Base-by-base conservation (phyloP, 2,329 filamentous ascomycete genomes). In the Phyllosticta citriasiana region DNA sequence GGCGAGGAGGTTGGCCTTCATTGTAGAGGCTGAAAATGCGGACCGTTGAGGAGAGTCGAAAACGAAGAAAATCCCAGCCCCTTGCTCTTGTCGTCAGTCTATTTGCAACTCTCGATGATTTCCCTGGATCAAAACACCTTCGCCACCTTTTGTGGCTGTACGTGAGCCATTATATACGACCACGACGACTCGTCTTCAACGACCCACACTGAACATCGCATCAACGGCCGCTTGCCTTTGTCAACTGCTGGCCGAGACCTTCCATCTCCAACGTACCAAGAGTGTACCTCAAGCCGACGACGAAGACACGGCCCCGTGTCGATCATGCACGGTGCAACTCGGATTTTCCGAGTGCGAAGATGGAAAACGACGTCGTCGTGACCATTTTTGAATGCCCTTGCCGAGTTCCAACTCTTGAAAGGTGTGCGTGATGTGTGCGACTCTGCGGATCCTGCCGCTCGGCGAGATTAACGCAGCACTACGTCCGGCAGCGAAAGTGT, bases 1-100 rank as follows among this genome's bases (percentile, higher is more conserved):
- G 9, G 50, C 51, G 24, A 58, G n/a, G 12, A 53, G 24, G n/a
- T 33, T 24, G 24, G 56, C 33, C 56, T 58, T 62, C 60, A 62
- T 62, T 35, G 16, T 22, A 30, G 24, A 9, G 30, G 16, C 19
- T 3, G 10, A 26, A 16, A 16, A 3, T 22, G 22, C 2, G 14
- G 14, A 47, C 14, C 14, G n/a, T 14, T n/a, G 40, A 19, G 14
- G 40, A 47, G 1, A n/a, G 40, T n/a, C 16, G 40, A 47, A n/a
- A 16, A 47, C 2, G 14, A 47, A n/a, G 40, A 47, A 4, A 47
- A n/a, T n/a, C 3, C 16, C 16, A 47, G 14, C 6, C n/a, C 40
- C 40, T 47, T 47, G 40, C 40, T 47, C 35, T 47, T 47, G 35
- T 16, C 14, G 16, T n/a, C n/a, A 3, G n/a, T n/a, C n/a, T n/a